Conservation (phyloP, 805 yeast genomes). For the Blastobotrys parvus region DNA sequence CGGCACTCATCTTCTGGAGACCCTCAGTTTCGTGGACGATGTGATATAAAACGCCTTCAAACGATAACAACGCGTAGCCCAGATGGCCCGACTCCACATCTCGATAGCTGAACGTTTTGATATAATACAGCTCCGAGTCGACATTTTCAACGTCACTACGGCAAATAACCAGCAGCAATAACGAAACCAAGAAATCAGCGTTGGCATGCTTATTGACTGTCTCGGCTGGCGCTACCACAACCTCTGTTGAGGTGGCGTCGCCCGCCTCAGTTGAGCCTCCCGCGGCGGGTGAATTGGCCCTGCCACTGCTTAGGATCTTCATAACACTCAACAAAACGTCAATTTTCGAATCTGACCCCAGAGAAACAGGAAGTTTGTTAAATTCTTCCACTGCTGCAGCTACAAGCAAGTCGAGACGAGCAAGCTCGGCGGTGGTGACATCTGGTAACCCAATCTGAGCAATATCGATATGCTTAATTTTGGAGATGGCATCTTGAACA, state of each 20-base stretch:
- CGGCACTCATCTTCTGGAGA: slow-evolving; percentile 35
- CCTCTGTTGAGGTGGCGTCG: background rate
- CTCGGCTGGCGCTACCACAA: no score
- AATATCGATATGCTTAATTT: slow-evolving; percentile 29
- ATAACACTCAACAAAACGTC: slow-evolving; percentile 42
- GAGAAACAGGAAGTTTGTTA: slow-evolving; percentile 31
- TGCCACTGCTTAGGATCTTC: slow-evolving; percentile 41
- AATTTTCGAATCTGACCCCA: slow-evolving; percentile 23
- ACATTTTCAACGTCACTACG: slow-evolving; percentile 52
- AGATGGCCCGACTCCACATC: slow-evolving; percentile 47
- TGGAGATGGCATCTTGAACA: slow-evolving; percentile 20
- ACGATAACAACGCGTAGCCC: slow-evolving; percentile 74
- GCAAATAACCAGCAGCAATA: slow-evolving; percentile 62
- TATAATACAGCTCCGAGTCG: slow-evolving; percentile 56
- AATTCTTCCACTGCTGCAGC: slow-evolving; percentile 45
- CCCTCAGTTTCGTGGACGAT: slow-evolving; percentile 37
- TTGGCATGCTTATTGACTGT: slow-evolving; percentile 29
- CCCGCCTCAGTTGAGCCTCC: background rate
- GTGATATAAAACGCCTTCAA: slow-evolving; percentile 73
- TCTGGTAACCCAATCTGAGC: slow-evolving; percentile 36
- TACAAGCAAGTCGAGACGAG: slow-evolving; percentile 36
- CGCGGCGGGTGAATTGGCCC: slow-evolving; percentile 2
- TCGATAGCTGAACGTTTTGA: slow-evolving; percentile 49
- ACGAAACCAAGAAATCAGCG: slow-evolving; percentile 74
- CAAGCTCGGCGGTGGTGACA: slow-evolving; percentile 22